These are phyloP conservation scores for Cladophialophora chaetospira DNA, from an alignment of 2,329 filamentous ascomycete genomes.

Conservation along the genomic window DNA sequence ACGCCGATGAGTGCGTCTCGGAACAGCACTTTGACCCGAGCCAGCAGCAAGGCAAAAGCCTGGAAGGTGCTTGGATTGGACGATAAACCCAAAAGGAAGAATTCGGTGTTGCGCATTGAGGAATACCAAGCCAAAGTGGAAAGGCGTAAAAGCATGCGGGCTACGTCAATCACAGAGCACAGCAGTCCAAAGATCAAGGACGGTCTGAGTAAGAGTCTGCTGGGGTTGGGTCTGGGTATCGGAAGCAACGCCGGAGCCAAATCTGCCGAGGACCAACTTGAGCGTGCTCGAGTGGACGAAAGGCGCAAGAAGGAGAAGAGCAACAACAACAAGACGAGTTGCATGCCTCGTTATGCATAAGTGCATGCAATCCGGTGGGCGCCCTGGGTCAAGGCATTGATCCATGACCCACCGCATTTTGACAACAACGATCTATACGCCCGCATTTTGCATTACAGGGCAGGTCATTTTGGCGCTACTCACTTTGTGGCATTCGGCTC, in stretches of 20 bases:
- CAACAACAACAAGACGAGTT: background rate
- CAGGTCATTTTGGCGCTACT: no score
- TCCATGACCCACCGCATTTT: background rate
- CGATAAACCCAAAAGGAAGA: slow-evolving; percentile 19
- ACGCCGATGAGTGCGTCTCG: slow-evolving; percentile 5
- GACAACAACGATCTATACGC: background rate
- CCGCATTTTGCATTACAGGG: no score
- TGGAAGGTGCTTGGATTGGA: slow-evolving; percentile 27
- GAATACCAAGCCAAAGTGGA: slow-evolving; percentile 31
- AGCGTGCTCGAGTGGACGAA: slow-evolving; percentile 20
- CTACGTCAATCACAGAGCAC: slow-evolving; percentile 1
- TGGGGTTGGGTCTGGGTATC: slow-evolving; percentile 21
- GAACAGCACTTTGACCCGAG: slow-evolving; percentile 7
- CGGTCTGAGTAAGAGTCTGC: slow-evolving; percentile 21
- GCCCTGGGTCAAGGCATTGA: background rate
- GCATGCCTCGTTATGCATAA: slow-evolving; percentile 21
- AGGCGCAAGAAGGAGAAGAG: slow-evolving; percentile 36
- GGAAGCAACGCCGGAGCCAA: slow-evolving; percentile 19
- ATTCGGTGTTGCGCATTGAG: slow-evolving; percentile 26
- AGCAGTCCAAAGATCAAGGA: slow-evolving; percentile 20
- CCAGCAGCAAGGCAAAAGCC: slow-evolving; percentile 19
- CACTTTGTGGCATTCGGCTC: no score
- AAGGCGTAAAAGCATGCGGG: slow-evolving; percentile 25
- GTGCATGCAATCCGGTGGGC: background rate
- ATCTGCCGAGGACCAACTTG: slow-evolving; percentile 17